These are phyloP conservation scores for Fagus sylvatica DNA, from an alignment of 306 rosid genomes.

Conservation along the genomic window DNA sequence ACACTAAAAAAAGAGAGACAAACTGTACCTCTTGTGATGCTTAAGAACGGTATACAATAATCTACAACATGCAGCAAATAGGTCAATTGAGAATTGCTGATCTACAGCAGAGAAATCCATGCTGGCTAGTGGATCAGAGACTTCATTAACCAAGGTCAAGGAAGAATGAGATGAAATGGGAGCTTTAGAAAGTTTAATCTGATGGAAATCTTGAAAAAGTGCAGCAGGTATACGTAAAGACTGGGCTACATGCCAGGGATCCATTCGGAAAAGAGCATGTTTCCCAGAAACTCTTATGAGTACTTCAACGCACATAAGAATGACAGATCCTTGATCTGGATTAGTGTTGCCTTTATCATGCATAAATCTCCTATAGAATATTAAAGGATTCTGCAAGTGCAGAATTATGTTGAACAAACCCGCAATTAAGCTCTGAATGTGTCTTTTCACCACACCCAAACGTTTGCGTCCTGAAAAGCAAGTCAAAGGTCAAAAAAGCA, in stretches of 20 bases:
- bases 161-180: constrained; percentile 37
- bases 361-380: constrained; percentile 49
- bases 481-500: constrained; percentile 29
- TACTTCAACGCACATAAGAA: constrained; percentile 92
- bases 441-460: constrained; percentile 73
- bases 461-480: constrained; percentile 59
- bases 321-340: constrained; percentile 86
- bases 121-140: constrained; percentile 40
- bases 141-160: constrained; percentile 32
- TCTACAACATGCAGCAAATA: constrained; percentile 79
- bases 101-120: constrained; percentile 39
- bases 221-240: constrained; percentile 72
- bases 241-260: constrained; percentile 70
- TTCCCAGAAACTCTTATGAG: constrained; percentile 72
- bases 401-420: constrained; percentile 66
- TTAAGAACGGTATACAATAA: constrained; percentile 61
- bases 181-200: constrained; percentile 48
- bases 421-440: constrained; percentile 62
- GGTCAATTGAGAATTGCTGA: constrained; percentile 55
- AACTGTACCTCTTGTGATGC: constrained; percentile 74
- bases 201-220: constrained; percentile 68
- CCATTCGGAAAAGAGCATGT: constrained; percentile 63
- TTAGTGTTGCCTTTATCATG: constrained; percentile 30
- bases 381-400: constrained; percentile 67
- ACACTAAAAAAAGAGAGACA: neutral